Base-by-base conservation (phyloP, 1,284 basidiomycete genomes). In the Cerrena zonata region DNA sequence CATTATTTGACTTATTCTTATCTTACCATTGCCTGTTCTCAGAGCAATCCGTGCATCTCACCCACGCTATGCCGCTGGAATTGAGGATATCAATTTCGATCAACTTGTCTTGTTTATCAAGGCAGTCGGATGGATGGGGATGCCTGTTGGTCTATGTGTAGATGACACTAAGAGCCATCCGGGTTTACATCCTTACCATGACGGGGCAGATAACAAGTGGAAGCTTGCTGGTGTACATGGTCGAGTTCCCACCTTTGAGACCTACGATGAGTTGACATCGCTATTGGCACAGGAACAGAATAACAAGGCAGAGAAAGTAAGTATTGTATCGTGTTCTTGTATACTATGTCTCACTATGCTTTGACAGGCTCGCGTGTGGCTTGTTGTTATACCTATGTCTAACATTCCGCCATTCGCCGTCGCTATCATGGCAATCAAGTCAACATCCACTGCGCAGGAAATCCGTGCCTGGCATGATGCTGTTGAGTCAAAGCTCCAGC, bases 191-290 rank as follows among this genome's bases (percentile, higher is more conserved):
- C 45, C 45, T 4, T 46, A 46, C 45, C 7, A 27, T 11, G 26
- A 46, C 26, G 24, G 12, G 23, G 23, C 12, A 26, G 45, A 13
- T 12, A 25, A 45, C 10, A 15, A 11, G 15, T 46, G 45, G 45
- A 5, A 21, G 5, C 45, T 46, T 46, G 45, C 45, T 27, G 45
- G 45, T 13, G 45, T 27, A 12, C 45, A 46, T 27, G 45, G 45
- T 26, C 5, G 21, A 5, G 26, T 34, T 34, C 45, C 45, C 4
- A 26, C 11, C 23, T 46, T 46, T 21, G 10, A 46, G 3, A 21
- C n/a, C 26, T 46, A 46, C 21, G 25, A 26, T 26, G 23, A 34
- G 23, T 21, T 46, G 3, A 30, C 11, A 11, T 13, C 25, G 24
- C 5, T 46, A 26, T 4, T 46, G 5, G 3, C 45, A 11, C 30